These are phyloP conservation scores for Fusarium ramigenum DNA, from an alignment of 2,329 filamentous ascomycete genomes.

Conservation along the genomic window DNA sequence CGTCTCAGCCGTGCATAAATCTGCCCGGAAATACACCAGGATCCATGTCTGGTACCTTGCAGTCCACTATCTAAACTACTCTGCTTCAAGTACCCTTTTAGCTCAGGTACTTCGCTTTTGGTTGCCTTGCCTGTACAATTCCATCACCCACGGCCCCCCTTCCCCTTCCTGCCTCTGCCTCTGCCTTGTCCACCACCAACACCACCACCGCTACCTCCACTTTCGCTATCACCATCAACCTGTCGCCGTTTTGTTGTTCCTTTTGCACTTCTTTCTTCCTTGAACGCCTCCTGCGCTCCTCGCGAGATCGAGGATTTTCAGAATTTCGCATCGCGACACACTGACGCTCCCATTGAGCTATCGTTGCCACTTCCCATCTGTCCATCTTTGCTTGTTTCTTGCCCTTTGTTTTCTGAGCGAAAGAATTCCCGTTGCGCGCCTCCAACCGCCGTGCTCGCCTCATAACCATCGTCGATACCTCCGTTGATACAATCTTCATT, in stretches of 20 bases:
- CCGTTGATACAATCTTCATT: slow-evolving; percentile 7
- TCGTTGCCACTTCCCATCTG: neutral
- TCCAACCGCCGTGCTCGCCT: slow-evolving; percentile 12
- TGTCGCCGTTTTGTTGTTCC: slow-evolving; percentile 28
- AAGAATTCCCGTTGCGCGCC: slow-evolving; percentile 25
- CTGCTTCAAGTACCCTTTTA: slow-evolving; percentile 26
- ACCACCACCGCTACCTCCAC: slow-evolving; percentile 30
- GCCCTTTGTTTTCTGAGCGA: slow-evolving; percentile 20
- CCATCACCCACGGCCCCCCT: slow-evolving; percentile 29
- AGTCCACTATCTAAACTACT: slow-evolving; percentile 21
- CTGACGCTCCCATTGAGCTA: slow-evolving; percentile 32
- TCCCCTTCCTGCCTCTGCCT: slow-evolving; percentile 30
- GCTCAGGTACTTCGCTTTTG: slow-evolving; percentile 25
- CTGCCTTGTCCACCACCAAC: slow-evolving; percentile 30
- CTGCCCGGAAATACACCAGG: slow-evolving; percentile 31
- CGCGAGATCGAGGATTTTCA: slow-evolving; percentile 20
- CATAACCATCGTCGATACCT: slow-evolving; percentile 13
- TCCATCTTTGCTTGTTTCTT: slow-evolving; percentile 17
- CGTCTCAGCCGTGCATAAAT: slow-evolving; percentile 46
- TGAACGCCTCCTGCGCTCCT: slow-evolving; percentile 27
- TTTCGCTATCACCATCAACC: slow-evolving; percentile 37
- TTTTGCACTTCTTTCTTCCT: slow-evolving; percentile 32
- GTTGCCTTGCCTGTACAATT: slow-evolving; percentile 35
- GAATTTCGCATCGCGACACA: slow-evolving; percentile 22
- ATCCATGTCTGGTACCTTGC: slow-evolving; percentile 35